phyloP scores from a whole-genome alignment of 2,329 filamentous ascomycete species.

The Dactylellina drechsleri region DNA sequence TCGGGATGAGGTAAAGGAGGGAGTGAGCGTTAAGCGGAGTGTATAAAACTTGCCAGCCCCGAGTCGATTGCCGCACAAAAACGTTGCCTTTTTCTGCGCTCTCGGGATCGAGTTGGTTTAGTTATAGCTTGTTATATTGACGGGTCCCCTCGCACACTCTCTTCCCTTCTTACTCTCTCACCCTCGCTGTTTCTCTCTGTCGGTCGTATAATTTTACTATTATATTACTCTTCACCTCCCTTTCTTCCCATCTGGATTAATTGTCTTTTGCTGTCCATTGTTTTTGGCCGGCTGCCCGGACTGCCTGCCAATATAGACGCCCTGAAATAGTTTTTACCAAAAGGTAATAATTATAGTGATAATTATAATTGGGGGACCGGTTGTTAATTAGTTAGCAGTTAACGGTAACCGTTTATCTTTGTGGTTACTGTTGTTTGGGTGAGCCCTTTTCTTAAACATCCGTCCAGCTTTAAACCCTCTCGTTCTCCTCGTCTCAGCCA shows the following conservation, averaged over 20 bases:
- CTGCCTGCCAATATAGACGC: too few species aligned
- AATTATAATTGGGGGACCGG: too few species aligned
- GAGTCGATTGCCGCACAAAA: slow-evolving; percentile 47
- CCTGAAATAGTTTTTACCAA: too few species aligned
- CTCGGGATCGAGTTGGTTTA: slow-evolving; percentile 23
- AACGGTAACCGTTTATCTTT: neutral
- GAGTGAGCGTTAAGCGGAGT: neutral
- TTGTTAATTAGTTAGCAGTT: too few species aligned
- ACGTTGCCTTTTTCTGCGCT: slow-evolving; percentile 41
- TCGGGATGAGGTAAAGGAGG: neutral
- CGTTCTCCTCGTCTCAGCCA: slow-evolving; percentile 10
- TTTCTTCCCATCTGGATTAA: neutral
- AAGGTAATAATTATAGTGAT: too few species aligned
- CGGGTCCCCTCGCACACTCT: slow-evolving; percentile 29
- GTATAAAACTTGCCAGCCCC: slow-evolving; percentile 1
- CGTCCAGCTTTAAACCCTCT: slow-evolving; percentile 10
- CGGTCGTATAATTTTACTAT: neutral
- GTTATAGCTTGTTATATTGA: slow-evolving; percentile 1
- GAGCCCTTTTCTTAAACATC: slow-evolving; percentile 19
- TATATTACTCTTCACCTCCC: neutral
- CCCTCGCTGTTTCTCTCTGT: too few species aligned
- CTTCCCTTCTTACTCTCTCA: slow-evolving; percentile 3
- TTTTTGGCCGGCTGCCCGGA: neutral
- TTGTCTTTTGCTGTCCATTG: neutral
- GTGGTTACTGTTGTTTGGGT: neutral